Evolutionary conservation across 2,329 filamentous ascomycete genomes (phyloP).

Genomic region (Allantophomopsis cytisporea): DNA sequence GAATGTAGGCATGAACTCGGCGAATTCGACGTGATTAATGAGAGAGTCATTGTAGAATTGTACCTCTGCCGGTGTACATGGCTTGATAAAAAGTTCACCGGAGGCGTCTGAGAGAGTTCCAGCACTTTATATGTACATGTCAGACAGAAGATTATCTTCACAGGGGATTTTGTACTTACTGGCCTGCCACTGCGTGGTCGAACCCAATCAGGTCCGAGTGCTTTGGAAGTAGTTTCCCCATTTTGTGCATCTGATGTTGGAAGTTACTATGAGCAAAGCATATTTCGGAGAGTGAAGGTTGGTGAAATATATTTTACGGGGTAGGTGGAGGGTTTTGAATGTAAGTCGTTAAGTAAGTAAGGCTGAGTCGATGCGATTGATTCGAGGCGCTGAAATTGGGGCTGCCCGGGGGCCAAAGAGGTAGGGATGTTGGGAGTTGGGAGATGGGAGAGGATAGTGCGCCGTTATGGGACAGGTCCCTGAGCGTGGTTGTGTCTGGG

Average conservation of each 20-base stretch:
- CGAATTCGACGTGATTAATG: conserved; percentile 56
- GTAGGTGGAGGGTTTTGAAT: neutral
- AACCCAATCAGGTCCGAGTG: conserved; percentile 52
- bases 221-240: conserved; percentile 31
- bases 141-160: conserved; percentile 1
- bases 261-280: too few relatives aligned
- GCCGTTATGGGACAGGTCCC: too few relatives aligned
- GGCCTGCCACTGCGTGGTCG: conserved; percentile 68
- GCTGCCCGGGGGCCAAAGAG: too few relatives aligned
- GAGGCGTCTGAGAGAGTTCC: conserved; percentile 77
- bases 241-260: too few relatives aligned
- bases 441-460: too few relatives aligned
- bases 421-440: too few relatives aligned
- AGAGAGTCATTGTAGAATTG: conserved; percentile 69
- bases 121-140: conserved; percentile 41
- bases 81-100: conserved; percentile 85
- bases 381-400: too few relatives aligned
- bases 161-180: conserved; percentile 41
- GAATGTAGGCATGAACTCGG: conserved; percentile 70
- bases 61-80: conserved; percentile 76
- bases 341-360: too few relatives aligned
- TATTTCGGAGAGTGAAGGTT: too few relatives aligned
- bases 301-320: conserved; percentile 1
- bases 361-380: too few relatives aligned
- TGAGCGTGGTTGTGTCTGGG: too few relatives aligned